Evolutionary conservation across 1,284 basidiomycete genomes (phyloP).

Genomic region (Melampsora americana): DNA sequence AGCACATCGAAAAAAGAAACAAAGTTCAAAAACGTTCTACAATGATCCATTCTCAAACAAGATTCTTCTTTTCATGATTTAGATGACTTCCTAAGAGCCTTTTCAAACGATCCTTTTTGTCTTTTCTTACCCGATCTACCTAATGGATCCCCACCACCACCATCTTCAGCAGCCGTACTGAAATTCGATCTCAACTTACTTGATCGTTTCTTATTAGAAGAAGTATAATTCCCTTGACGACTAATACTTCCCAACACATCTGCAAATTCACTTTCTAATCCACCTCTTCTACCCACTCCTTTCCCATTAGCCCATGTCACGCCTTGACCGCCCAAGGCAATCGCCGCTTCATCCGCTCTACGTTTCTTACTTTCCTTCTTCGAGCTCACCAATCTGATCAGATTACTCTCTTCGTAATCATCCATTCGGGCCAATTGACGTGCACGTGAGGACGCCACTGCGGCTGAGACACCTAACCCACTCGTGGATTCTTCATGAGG

Average conservation of each 20-base stretch:
- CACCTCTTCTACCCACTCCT: slow-evolving; percentile 23
- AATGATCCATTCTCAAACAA: no score
- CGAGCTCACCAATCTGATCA: slow-evolving; percentile 83
- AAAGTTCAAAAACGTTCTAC: no score
- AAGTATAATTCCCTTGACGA: slow-evolving; percentile 9
- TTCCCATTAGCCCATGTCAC: slow-evolving; percentile 13
- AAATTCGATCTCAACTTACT: no score
- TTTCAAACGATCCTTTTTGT: not conserved
- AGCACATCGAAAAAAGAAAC: no score
- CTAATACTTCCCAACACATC: slow-evolving; percentile 27
- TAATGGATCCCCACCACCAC: not conserved
- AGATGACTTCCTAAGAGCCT: not conserved
- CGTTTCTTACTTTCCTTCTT: slow-evolving; percentile 80
- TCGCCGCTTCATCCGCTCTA: slow-evolving; percentile 80
- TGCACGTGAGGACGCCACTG: slow-evolving; percentile 63
- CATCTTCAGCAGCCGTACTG: no score
- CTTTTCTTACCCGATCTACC: not conserved
- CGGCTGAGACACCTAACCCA: slow-evolving; percentile 12
- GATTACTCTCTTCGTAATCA: slow-evolving; percentile 94
- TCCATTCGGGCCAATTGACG: slow-evolving; percentile 75
- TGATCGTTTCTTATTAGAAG: not conserved
- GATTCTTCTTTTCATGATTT: no score
- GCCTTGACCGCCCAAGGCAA: slow-evolving; percentile 70
- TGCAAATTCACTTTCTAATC: slow-evolving; percentile 38
- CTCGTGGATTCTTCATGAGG: slow-evolving; percentile 30